phyloP scores from a whole-genome alignment of 2,329 filamentous ascomycete genomes.

The Drechslerella coelobrocha region DNA sequence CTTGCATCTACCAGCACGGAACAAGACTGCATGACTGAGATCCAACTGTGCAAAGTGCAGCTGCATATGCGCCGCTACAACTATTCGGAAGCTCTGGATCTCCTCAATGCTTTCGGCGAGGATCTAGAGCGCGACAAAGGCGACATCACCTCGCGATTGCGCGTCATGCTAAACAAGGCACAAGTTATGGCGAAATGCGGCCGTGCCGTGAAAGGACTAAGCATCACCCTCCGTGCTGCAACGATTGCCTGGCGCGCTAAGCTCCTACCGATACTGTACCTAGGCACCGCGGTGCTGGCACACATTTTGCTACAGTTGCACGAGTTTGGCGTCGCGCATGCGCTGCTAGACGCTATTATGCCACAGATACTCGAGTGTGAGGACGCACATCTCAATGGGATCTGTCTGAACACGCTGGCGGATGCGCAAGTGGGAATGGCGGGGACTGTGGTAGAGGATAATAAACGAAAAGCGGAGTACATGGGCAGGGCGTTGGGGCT shows the following conservation, averaged over 20 bases:
- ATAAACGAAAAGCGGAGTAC: constrained; percentile 63
- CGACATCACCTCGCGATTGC: constrained; percentile 73
- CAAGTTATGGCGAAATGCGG: constrained; percentile 71
- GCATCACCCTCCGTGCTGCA: constrained; percentile 75
- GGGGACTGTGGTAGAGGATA: constrained; percentile 60
- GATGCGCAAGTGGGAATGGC: constrained; percentile 82
- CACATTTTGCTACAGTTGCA: constrained; percentile 72
- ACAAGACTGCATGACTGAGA: constrained; percentile 67
- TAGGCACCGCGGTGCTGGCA: constrained; percentile 71
- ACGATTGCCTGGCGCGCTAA: constrained; percentile 74
- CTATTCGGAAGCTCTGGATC: constrained; percentile 64
- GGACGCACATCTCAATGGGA: constrained; percentile 68
- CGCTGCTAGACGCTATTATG: constrained; percentile 72
- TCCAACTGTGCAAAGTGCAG: constrained; percentile 68
- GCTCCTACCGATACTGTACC: constrained; percentile 74
- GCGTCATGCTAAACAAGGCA: constrained; percentile 75
- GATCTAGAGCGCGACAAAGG: constrained; percentile 64
- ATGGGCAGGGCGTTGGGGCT: constrained; percentile 67
- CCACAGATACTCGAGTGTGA: constrained; percentile 78
- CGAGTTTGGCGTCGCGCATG: constrained; percentile 72
- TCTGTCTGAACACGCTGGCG: constrained; percentile 72
- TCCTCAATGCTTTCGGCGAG: constrained; percentile 64
- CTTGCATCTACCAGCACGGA: constrained; percentile 64
- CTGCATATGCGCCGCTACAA: constrained; percentile 65
- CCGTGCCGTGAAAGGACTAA: constrained; percentile 76